phyloP scores from a whole-genome alignment of 805 yeast genomes.

The Lachancea kluyveri region DNA sequence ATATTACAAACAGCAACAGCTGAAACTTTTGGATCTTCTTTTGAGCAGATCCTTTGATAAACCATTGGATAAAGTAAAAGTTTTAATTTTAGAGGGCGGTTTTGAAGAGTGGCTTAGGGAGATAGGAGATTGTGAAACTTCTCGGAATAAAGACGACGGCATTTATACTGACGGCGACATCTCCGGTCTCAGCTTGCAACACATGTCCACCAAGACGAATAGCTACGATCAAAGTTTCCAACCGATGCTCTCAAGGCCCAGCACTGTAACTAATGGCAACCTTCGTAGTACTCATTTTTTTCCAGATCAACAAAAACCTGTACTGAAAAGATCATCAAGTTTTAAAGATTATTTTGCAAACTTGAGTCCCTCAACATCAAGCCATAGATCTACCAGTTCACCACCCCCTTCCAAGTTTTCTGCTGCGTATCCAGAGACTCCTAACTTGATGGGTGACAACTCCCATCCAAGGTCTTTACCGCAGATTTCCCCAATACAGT shows the following conservation, averaged over 20 bases:
- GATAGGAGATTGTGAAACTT: slow-evolving; percentile 11
- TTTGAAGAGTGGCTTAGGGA: slow-evolving; percentile 20
- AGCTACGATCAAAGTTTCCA: slow-evolving; percentile 2
- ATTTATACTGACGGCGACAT: slow-evolving; percentile 18
- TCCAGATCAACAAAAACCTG: slow-evolving; percentile 16
- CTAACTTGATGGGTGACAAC: slow-evolving; percentile 10
- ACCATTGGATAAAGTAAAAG: slow-evolving; percentile 16
- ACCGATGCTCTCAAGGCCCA: slow-evolving; percentile 18
- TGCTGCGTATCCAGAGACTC: slow-evolving; percentile 27
- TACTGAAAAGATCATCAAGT: slow-evolving; percentile 18
- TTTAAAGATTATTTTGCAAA: slow-evolving; percentile 15
- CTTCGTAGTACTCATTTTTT: slow-evolving; percentile 5
- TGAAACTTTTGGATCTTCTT: slow-evolving; percentile 18
- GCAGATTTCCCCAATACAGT: slow-evolving; percentile 3
- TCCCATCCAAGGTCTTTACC: background rate
- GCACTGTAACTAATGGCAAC: slow-evolving; percentile 3
- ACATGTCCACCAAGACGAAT: slow-evolving; percentile 17
- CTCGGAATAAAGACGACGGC: slow-evolving; percentile 1
- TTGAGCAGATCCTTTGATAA: slow-evolving; percentile 24
- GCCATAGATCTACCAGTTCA: slow-evolving; percentile 8
- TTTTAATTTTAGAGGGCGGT: slow-evolving; percentile 22
- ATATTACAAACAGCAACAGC: slow-evolving; percentile 19
- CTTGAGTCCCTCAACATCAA: slow-evolving; percentile 9
- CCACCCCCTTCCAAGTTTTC: slow-evolving; percentile 6
- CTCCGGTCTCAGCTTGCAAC: slow-evolving; percentile 16